A percentile compares a stretch with the other conserved stretches of the same genome.
These are phyloP conservation scores for Aristolochia californica DNA, from an alignment of 164 flowering plant species.

Conservation along the genomic window DNA sequence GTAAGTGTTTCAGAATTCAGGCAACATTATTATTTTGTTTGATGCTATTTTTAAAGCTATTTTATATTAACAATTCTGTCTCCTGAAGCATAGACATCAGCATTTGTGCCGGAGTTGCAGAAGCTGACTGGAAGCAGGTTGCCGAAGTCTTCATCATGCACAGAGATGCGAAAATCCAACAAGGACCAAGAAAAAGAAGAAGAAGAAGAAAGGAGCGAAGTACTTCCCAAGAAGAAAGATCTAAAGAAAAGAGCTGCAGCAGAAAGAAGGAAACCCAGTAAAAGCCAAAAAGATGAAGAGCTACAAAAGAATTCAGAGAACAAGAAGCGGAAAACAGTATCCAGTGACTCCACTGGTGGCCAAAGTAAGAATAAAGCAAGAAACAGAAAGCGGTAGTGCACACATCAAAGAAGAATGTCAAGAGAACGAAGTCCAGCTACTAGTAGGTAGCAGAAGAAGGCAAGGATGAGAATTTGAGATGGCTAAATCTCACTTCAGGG, in stretches of 20 bases:
- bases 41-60: neutral
- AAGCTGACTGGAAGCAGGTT: slow-evolving; percentile 37
- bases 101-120: slow-evolving; percentile 86
- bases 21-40: neutral
- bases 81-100: slow-evolving; percentile 55
- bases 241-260: slow-evolving; percentile 23
- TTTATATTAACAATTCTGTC: slow-evolving; percentile 4
- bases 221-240: slow-evolving; percentile 11
- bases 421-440: slow-evolving; percentile 21
- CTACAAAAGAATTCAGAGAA: slow-evolving; percentile 11
- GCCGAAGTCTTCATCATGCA: too few species aligned
- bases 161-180: too few species aligned
- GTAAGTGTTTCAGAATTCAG: slow-evolving; percentile 28
- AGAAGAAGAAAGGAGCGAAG: too few species aligned
- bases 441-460: slow-evolving; percentile 10
- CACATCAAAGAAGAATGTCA: slow-evolving; percentile 28
- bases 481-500: too few species aligned
- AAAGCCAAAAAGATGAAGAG: slow-evolving; percentile 15
- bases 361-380: slow-evolving; percentile 1
- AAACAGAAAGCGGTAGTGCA: slow-evolving; percentile 12
- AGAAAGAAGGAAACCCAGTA: slow-evolving; percentile 29
- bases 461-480: neutral
- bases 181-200: too few species aligned
- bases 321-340: slow-evolving; percentile 19
- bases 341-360: too few species aligned